Evolutionary conservation across 768 basidiomycete species (phyloP), one percentile per base, ranked within the genome.

Genomic region (Pholiota conissans): DNA sequence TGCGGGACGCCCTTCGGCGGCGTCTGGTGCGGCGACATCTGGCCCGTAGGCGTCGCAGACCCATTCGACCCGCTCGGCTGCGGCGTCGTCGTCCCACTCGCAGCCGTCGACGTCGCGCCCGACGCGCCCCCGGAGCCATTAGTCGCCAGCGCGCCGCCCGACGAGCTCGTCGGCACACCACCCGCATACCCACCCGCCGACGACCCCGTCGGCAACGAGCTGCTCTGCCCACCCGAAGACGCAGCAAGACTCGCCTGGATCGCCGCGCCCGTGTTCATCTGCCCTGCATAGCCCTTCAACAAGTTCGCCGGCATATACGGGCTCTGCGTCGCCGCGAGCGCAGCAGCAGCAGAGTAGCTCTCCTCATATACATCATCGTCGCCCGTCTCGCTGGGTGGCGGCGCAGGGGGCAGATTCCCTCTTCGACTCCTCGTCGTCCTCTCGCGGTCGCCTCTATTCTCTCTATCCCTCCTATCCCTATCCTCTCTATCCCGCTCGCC

Each of bases 341-440:
- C n/a, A 32, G 30, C 30, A 6, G 30, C 6, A 13, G 13, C 13
- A 32, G 42, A 9, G 42, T 29, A 16, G 42, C n/a, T n/a, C n/a
- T 54, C 20, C 18, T 54, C 24, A 45, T 45, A 45, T 11, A 24
- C 11, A 24, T 45, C 42, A 10, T 49, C 30, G 27, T 56, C 27
- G 47, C 53, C 53, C n/a, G 37, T 46, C 42, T 30, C 53, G 22
- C 51, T 56, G 3, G 51, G 24, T 2, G 39, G 51, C 22, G 48
- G 54, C 3, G 57, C 26, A 4, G 71, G 69, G 6, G 69, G 69
- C 10, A 65, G 45, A 37, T 61, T 63, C 35, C 56, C 62, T 59
- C 56, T 58, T 52, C 52, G 63, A 35, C 53, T 62, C 48, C 58
- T 66, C 65, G 52, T 65, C 29, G 76, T 76, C 30, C 75, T 65